phyloP scores from a whole-genome alignment of 176 grass and related monocot species.

The Oryza rufipogon region DNA sequence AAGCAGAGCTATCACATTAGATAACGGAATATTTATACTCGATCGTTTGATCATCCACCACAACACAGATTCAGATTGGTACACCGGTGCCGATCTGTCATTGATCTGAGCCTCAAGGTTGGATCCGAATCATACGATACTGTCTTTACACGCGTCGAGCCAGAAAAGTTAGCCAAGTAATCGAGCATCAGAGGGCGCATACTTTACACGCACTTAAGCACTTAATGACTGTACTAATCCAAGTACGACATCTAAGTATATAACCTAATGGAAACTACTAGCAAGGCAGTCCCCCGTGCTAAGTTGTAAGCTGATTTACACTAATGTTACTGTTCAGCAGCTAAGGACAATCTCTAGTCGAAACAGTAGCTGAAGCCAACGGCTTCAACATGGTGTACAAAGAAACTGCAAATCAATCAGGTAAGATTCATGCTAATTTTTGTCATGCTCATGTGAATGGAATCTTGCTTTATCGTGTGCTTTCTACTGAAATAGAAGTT shows the following conservation, averaged over 20 bases:
- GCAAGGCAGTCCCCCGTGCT: not conserved
- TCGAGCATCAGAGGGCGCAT: not conserved
- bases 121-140: not conserved
- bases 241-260: not conserved
- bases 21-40: not conserved
- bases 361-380: not conserved
- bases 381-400: not conserved
- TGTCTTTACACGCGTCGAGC: not conserved
- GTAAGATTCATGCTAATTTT: not conserved
- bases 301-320: not conserved
- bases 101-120: conserved; percentile 4
- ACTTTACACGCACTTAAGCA: not conserved
- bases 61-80: not conserved
- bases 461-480: not conserved
- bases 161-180: not conserved
- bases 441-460: not conserved
- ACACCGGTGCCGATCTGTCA: not conserved
- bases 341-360: not conserved
- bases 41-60: not conserved
- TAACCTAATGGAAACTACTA: not conserved
- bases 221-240: not conserved
- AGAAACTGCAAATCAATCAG: not conserved
- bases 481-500: not conserved
- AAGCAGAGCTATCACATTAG: no score
- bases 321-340: not conserved